These are phyloP conservation scores for Arabidopsis arenosa DNA, from an alignment of 345 rosid species.

Conservation along the genomic window DNA sequence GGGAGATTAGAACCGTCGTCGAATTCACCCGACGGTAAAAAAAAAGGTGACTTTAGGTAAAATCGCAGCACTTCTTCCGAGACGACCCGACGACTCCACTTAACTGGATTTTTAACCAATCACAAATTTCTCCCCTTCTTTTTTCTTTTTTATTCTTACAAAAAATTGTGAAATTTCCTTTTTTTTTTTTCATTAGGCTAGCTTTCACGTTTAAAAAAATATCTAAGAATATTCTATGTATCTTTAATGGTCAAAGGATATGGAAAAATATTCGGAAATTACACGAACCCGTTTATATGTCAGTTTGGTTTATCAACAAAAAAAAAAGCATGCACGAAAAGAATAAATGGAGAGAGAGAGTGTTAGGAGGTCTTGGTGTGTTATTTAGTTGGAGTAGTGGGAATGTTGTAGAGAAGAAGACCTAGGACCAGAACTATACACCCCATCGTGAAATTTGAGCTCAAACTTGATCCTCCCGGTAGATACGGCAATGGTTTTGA, in stretches of 20 bases:
- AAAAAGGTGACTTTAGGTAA: constrained; percentile 6
- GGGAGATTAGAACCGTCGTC: constrained; percentile 25
- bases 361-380: constrained; percentile 41
- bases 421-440: constrained; percentile 61
- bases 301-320: too few relatives aligned
- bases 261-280: too few relatives aligned
- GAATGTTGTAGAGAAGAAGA: constrained; percentile 68
- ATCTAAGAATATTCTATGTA: too few relatives aligned
- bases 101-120: constrained; percentile 8
- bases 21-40: constrained; percentile 22
- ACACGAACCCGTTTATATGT: too few relatives aligned
- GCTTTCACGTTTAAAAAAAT: too few relatives aligned
- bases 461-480: constrained; percentile 71
- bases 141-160: not conserved
- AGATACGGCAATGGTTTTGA: constrained; percentile 86
- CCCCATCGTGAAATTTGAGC: constrained; percentile 68
- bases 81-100: constrained; percentile 31
- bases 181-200: too few relatives aligned
- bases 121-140: not conserved
- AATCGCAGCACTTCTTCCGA: constrained; percentile 18
- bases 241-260: too few relatives aligned
- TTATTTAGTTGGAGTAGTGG: constrained; percentile 45
- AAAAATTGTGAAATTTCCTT: not conserved
- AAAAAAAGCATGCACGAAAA: too few relatives aligned
- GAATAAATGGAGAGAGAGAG: not conserved